A percentile compares a stretch with the other conserved stretches of the same genome.
Conservation (phyloP, 2,329 filamentous ascomycete genomes). For the Diaporthe amygdali region DNA sequence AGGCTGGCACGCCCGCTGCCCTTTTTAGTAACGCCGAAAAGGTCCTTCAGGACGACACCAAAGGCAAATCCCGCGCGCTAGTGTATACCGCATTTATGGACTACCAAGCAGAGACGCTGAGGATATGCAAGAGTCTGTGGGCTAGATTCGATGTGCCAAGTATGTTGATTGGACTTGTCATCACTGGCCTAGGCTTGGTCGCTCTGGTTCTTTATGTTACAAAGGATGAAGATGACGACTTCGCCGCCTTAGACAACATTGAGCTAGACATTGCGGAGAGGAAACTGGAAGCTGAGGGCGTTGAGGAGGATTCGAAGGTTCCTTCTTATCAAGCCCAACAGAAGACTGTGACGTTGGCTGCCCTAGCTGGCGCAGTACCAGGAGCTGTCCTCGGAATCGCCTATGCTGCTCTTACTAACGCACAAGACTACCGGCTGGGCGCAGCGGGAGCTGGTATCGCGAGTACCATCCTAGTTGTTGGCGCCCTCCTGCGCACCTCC, state of each 20-base stretch:
- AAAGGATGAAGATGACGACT: slow-evolving; percentile 59
- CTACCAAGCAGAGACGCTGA: slow-evolving; percentile 81
- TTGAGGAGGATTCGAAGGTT: slow-evolving; percentile 33
- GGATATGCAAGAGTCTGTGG: slow-evolving; percentile 84
- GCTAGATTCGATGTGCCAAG: slow-evolving; percentile 86
- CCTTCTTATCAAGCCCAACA: slow-evolving; percentile 43
- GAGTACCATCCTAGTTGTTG: slow-evolving; percentile 47
- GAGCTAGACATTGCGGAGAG: slow-evolving; percentile 66
- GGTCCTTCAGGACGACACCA: slow-evolving; percentile 39
- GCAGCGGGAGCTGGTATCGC: slow-evolving; percentile 48
- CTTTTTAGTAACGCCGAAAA: slow-evolving; percentile 63
- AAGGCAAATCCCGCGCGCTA: slow-evolving; percentile 41
- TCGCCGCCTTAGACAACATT: slow-evolving; percentile 57
- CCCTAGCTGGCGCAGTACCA: slow-evolving; percentile 39
- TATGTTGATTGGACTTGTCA: slow-evolving; percentile 80
- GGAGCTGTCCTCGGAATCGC: slow-evolving; percentile 39
- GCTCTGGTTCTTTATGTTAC: slow-evolving; percentile 77
- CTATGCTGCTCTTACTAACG: slow-evolving; percentile 39
- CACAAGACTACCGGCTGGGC: slow-evolving; percentile 47
- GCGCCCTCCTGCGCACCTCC: slow-evolving; percentile 45
- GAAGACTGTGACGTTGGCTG: slow-evolving; percentile 44
- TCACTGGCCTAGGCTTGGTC: slow-evolving; percentile 72
- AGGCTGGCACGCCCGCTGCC: slow-evolving; percentile 56
- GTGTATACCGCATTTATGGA: slow-evolving; percentile 65
- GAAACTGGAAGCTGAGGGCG: slow-evolving; percentile 56